Percentiles rank a stretch among this genome's conserved stretches.
Conservation (phyloP, 2,329 filamentous ascomycete species). For the Tolypocladium ovalisporum region DNA sequence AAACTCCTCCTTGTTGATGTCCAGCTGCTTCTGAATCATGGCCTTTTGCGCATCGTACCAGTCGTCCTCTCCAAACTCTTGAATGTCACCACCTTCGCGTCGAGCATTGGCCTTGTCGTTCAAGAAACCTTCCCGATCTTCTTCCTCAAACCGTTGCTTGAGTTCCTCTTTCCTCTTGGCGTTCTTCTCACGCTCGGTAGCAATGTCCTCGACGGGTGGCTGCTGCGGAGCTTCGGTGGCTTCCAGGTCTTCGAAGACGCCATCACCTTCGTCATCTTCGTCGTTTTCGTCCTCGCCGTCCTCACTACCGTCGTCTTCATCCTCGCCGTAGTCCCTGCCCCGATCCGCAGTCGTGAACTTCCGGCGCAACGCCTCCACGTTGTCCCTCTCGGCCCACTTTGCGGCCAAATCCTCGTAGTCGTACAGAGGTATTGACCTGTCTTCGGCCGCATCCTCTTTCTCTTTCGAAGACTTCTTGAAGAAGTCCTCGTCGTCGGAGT, state of each 20-base stretch:
- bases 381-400: constrained; percentile 76
- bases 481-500: constrained; percentile 49
- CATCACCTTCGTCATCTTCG: constrained; percentile 64
- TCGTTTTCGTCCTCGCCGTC: constrained; percentile 41
- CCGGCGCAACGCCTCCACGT: constrained; percentile 61
- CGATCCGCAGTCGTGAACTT: constrained; percentile 66
- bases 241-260: constrained; percentile 78
- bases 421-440: constrained; percentile 66
- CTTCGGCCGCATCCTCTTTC: constrained; percentile 64
- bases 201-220: constrained; percentile 45
- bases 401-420: constrained; percentile 71
- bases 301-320: constrained; percentile 39
- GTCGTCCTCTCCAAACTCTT: constrained; percentile 92
- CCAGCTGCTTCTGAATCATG: constrained; percentile 84
- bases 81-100: constrained; percentile 53
- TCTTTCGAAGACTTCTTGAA: constrained; percentile 54
- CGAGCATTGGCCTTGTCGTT: constrained; percentile 77
- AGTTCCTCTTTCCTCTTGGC: constrained; percentile 89
- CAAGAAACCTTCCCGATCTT: constrained; percentile 91
- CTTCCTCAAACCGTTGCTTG: constrained; percentile 88
- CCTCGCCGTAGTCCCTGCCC: constrained; percentile 16
- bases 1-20: constrained; percentile 94
- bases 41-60: constrained; percentile 99
- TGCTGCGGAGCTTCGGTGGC: constrained; percentile 24
- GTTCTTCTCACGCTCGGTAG: constrained; percentile 82